These are phyloP conservation scores for Rhizopogon hawkerae DNA, from an alignment of 1,284 basidiomycete genomes.

Conservation along the genomic window DNA sequence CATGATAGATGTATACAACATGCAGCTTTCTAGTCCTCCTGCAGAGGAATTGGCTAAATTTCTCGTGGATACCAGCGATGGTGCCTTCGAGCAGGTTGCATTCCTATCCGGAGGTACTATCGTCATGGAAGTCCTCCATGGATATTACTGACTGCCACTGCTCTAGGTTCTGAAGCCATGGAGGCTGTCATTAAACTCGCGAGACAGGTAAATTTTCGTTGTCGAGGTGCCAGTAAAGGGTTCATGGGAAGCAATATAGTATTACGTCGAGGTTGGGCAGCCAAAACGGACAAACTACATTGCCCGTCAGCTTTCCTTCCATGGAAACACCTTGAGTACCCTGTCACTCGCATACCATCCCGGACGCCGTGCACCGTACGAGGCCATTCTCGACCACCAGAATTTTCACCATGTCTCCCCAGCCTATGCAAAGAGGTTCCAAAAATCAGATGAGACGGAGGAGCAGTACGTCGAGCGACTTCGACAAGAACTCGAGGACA, in stretches of 20 bases:
- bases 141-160: conserved; percentile 3
- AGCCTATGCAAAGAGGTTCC: conserved; percentile 76
- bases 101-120: conserved; percentile 62
- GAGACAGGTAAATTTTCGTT: conserved; percentile 46
- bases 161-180: conserved; percentile 75
- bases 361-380: conserved; percentile 57
- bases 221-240: neutral
- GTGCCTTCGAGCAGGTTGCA: conserved; percentile 63
- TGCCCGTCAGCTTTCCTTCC: conserved; percentile 70
- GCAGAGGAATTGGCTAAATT: conserved; percentile 67
- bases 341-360: conserved; percentile 62
- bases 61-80: conserved; percentile 53
- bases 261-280: conserved; percentile 63
- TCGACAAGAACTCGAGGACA: conserved; percentile 71
- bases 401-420: conserved; percentile 78
- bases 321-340: conserved; percentile 74
- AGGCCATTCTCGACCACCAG: conserved; percentile 49
- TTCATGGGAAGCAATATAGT: conserved; percentile 33
- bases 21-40: conserved; percentile 69
- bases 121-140: neutral
- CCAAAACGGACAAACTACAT: conserved; percentile 69
- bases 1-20: conserved; percentile 66
- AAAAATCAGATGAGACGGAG: conserved; percentile 59
- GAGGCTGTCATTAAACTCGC: conserved; percentile 73
- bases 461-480: conserved; percentile 71